Percentiles rank a stretch among this genome's conserved stretches.
Conservation (phyloP, 208 protist genomes). For the Leishmania guyanensis region DNA sequence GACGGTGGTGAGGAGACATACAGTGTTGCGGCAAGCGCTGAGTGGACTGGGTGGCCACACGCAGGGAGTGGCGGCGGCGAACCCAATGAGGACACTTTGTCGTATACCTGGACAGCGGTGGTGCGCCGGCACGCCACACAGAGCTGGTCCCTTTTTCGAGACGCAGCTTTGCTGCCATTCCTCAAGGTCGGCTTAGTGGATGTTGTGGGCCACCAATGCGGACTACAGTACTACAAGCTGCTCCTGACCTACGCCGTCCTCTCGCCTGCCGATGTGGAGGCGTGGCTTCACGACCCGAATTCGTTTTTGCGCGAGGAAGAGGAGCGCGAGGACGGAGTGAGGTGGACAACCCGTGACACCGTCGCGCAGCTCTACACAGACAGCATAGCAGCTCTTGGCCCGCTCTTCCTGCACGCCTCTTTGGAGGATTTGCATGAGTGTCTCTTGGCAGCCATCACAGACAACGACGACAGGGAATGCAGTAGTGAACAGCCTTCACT, state of each 20-base stretch:
- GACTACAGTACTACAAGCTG: slow-evolving; percentile 36
- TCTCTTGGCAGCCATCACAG: slow-evolving; percentile 18
- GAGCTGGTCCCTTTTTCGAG: slow-evolving; percentile 29
- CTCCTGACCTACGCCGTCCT: slow-evolving; percentile 43
- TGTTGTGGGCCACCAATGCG: slow-evolving; percentile 26
- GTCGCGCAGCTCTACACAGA: slow-evolving; percentile 38
- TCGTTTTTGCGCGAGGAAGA: slow-evolving; percentile 60
- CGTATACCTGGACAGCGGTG: slow-evolving; percentile 2
- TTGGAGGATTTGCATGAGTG: slow-evolving; percentile 39
- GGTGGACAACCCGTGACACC: slow-evolving; percentile 45
- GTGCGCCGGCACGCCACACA: slow-evolving; percentile 28
- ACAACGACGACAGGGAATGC: background rate
- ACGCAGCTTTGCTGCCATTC: slow-evolving; percentile 22
- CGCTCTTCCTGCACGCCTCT: slow-evolving; percentile 40
- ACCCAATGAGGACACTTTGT: background rate
- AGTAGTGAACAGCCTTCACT: background rate
- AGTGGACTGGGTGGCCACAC: slow-evolving; percentile 1
- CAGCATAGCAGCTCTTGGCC: slow-evolving; percentile 37
- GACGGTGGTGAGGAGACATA: slow-evolving; percentile 12
- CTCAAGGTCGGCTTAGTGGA: slow-evolving; percentile 23
- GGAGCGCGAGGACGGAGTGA: slow-evolving; percentile 52
- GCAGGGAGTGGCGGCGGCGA: background rate
- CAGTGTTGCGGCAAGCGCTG: background rate
- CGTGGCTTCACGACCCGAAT: slow-evolving; percentile 41
- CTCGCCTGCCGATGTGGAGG: slow-evolving; percentile 20